Percentiles rank a stretch among this genome's conserved stretches.
These are phyloP conservation scores for Botryotinia convoluta DNA, from an alignment of 2,329 filamentous ascomycete genomes.

Conservation along the genomic window DNA sequence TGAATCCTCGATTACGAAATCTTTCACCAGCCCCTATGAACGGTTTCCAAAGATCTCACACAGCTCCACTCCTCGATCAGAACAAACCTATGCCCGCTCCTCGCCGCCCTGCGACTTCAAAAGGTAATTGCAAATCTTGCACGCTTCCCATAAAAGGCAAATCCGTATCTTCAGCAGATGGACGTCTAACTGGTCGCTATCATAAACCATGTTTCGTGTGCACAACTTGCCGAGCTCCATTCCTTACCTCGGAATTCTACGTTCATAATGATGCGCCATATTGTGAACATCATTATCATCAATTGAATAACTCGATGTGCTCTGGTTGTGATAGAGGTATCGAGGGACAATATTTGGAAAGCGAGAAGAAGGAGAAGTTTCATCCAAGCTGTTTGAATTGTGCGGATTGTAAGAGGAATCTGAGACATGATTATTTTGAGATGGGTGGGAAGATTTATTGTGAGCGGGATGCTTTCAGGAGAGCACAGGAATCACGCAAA, in stretches of 20 bases:
- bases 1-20: not conserved
- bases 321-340: conserved; percentile 78
- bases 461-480: conserved; percentile 70
- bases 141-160: conserved; percentile 77
- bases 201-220: conserved; percentile 96
- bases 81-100: conserved; percentile 13
- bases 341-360: conserved; percentile 90
- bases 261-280: conserved; percentile 84
- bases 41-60: conserved; percentile 24
- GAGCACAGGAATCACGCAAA: conserved; percentile 27
- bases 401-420: conserved; percentile 67
- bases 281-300: conserved; percentile 90
- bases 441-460: conserved; percentile 78
- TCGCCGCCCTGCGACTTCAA: conserved; percentile 31
- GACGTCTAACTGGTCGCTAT: conserved; percentile 86
- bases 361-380: conserved; percentile 72
- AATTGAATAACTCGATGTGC: conserved; percentile 84
- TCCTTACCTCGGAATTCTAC: conserved; percentile 87
- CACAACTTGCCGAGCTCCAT: conserved; percentile 75
- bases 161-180: conserved; percentile 90
- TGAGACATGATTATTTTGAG: conserved; percentile 88
- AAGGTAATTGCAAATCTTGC: conserved; percentile 80
- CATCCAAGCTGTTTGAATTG: conserved; percentile 87
- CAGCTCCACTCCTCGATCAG: conserved; percentile 19
- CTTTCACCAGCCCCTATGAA: conserved; percentile 1